Evolutionary conservation across 2,329 filamentous ascomycete species (phyloP).

Genomic region (Sporothrix globosa): DNA sequence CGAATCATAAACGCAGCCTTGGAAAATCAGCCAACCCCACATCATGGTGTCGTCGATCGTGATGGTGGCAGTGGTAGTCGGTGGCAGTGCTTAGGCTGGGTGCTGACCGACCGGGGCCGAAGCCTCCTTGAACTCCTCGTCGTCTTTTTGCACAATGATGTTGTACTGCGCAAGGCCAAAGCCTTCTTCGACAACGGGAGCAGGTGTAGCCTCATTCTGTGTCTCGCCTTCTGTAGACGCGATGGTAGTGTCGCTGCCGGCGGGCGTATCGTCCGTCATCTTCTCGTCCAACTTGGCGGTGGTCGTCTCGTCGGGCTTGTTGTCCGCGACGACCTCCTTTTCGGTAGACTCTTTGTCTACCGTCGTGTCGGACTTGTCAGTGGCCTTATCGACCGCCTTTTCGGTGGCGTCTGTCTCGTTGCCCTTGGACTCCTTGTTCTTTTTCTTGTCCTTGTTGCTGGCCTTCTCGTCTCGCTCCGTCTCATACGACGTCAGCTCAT

Average conservation of each 20-base stretch:
- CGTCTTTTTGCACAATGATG: slow-evolving; percentile 41
- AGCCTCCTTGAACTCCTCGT: slow-evolving; percentile 43
- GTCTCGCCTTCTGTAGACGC: neutral
- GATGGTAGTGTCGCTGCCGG: neutral
- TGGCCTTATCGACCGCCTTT: slow-evolving; percentile 36
- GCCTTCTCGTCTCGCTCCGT: slow-evolving; percentile 35
- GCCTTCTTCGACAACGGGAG: slow-evolving; percentile 27
- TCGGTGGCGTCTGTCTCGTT: slow-evolving; percentile 40
- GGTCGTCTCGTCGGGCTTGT: neutral
- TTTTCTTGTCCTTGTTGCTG: slow-evolving; percentile 33
- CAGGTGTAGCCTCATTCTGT: slow-evolving; percentile 19
- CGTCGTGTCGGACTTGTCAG: neutral
- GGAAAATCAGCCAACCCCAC: slow-evolving; percentile 21
- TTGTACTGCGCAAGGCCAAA: slow-evolving; percentile 36
- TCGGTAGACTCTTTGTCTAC: neutral
- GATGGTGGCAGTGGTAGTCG: neutral
- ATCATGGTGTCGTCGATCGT: slow-evolving; percentile 27
- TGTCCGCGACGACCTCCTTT: slow-evolving; percentile 20
- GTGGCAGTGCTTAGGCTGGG: neutral
- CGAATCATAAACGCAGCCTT: neutral
- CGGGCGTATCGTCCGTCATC: neutral
- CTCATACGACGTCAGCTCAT: slow-evolving; percentile 39
- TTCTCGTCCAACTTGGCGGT: slow-evolving; percentile 15
- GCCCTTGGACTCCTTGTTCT: slow-evolving; percentile 37
- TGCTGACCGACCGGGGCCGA: slow-evolving; percentile 30